phyloP scores from a whole-genome alignment of 2,329 filamentous ascomycete species.

The Neodidymelliopsis sp. region DNA sequence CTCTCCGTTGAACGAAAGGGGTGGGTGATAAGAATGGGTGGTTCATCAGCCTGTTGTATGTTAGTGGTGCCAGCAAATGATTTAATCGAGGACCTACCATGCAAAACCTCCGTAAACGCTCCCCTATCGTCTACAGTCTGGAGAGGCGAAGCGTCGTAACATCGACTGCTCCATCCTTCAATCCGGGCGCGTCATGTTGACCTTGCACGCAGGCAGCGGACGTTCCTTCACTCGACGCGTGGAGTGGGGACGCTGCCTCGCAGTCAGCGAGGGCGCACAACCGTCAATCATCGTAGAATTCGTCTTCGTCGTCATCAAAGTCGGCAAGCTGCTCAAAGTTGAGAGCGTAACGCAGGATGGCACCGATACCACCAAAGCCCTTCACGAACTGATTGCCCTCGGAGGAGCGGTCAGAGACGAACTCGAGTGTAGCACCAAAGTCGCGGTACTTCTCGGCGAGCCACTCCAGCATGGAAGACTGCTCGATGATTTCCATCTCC shows the following conservation, averaged over 20 bases:
- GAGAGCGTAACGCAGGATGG: slow-evolving; percentile 98
- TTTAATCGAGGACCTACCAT: slow-evolving; percentile 32
- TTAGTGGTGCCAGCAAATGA: not conserved
- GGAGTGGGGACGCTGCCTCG: slow-evolving; percentile 81
- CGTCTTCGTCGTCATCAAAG: slow-evolving; percentile 76
- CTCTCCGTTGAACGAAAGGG: slow-evolving; percentile 48
- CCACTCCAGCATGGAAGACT: slow-evolving; percentile 98
- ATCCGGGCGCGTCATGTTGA: slow-evolving; percentile 44
- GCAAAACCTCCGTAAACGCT: slow-evolving; percentile 47
- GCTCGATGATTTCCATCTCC: slow-evolving; percentile 93
- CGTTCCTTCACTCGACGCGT: slow-evolving; percentile 62
- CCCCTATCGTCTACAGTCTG: slow-evolving; percentile 48
- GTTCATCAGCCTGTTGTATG: slow-evolving; percentile 37
- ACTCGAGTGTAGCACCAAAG: slow-evolving; percentile 94
- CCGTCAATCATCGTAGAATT: slow-evolving; percentile 96
- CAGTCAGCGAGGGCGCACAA: slow-evolving; percentile 82
- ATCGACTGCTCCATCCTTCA: slow-evolving; percentile 40
- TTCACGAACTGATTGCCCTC: slow-evolving; percentile 99
- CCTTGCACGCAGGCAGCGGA: slow-evolving; percentile 53
- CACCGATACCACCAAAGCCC: slow-evolving; percentile 98
- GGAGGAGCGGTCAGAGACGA: slow-evolving; percentile 95
- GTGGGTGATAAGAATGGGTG: slow-evolving; percentile 48
- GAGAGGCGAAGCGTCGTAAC: slow-evolving; percentile 49
- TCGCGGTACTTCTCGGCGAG: slow-evolving; percentile 98
- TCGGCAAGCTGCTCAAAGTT: slow-evolving; percentile 99